Evolutionary conservation across 345 rosid species (phyloP).

Genomic region (Ailanthus altissimus): DNA sequence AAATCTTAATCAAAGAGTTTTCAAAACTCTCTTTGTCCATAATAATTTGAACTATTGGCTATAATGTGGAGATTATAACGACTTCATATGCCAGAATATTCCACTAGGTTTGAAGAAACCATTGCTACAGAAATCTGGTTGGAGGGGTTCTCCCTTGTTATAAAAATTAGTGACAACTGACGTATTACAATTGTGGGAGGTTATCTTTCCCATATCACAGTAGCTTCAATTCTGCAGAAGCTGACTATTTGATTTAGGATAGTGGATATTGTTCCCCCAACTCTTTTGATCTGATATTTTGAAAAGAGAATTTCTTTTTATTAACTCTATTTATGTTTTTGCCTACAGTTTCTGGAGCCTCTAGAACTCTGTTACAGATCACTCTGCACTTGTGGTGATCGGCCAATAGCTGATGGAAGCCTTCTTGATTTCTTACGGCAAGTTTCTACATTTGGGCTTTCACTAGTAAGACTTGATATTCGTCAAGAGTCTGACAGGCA

Average conservation of each 20-base stretch:
- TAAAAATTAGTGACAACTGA: not conserved
- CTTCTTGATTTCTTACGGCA: constrained; percentile 93
- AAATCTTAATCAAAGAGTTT: not conserved
- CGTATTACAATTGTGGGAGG: not conserved
- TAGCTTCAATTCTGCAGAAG: not conserved
- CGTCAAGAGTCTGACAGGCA: constrained; percentile 96
- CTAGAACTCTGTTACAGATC: constrained; percentile 97
- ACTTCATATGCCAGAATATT: not conserved
- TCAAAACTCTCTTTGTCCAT: not conserved
- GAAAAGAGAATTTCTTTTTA: not conserved
- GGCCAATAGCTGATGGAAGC: constrained; percentile 95
- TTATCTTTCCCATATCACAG: not conserved
- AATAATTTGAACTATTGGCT: not conserved
- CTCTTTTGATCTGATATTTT: not conserved
- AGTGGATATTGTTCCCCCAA: no score
- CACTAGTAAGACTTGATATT: constrained; percentile 90
- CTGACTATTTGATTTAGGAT: not conserved
- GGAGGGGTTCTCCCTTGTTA: not conserved
- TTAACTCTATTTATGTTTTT: constrained; percentile 19
- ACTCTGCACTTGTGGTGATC: constrained; percentile 81
- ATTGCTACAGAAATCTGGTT: not conserved
- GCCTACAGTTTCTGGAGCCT: constrained; percentile 81
- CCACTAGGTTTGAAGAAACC: not conserved
- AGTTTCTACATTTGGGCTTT: constrained; percentile 96
- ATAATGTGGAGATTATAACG: not conserved